A percentile compares a stretch with the other conserved stretches of the same genome.
phyloP scores from a whole-genome alignment of 768 basidiomycete species.

The Lactarius akahatsu region DNA sequence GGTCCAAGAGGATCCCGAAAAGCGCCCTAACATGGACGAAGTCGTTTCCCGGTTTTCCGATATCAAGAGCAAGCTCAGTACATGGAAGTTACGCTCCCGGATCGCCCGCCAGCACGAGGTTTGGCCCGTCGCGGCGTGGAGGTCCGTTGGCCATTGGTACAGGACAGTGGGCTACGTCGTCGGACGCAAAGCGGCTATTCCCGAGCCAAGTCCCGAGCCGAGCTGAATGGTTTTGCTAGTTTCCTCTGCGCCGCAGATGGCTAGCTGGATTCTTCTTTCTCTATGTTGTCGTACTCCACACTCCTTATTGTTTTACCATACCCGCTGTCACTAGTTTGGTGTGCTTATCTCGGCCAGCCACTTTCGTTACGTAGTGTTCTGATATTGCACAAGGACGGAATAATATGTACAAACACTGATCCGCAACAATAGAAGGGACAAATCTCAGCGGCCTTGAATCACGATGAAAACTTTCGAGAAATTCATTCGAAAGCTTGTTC shows the following conservation, averaged over 20 bases:
- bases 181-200: slow-evolving; percentile 1
- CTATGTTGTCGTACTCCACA: not conserved
- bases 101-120: slow-evolving; percentile 11
- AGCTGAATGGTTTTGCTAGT: not conserved
- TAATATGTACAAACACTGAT: not conserved
- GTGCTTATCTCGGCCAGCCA: not conserved
- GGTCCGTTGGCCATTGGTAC: slow-evolving; percentile 1
- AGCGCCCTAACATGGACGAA: slow-evolving; percentile 36
- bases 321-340: not conserved
- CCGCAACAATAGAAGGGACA: not conserved
- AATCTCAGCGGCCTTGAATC: too few relatives aligned
- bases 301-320: not conserved
- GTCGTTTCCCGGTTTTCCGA: slow-evolving; percentile 33
- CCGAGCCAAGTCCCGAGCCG: slow-evolving; percentile 10
- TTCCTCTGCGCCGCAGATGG: too few relatives aligned
- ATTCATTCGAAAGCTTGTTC: not conserved
- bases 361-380: not conserved
- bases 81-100: slow-evolving; percentile 12
- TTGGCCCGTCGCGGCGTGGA: not conserved
- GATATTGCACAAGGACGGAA: not conserved
- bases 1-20: slow-evolving; percentile 37
- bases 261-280: not conserved
- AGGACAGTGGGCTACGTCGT: slow-evolving; percentile 10
- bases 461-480: not conserved
- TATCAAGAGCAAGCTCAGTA: not conserved